These are phyloP conservation scores for Thozetella sp. DNA, from an alignment of 495 filamentous ascomycete genomes.

Conservation along the genomic window DNA sequence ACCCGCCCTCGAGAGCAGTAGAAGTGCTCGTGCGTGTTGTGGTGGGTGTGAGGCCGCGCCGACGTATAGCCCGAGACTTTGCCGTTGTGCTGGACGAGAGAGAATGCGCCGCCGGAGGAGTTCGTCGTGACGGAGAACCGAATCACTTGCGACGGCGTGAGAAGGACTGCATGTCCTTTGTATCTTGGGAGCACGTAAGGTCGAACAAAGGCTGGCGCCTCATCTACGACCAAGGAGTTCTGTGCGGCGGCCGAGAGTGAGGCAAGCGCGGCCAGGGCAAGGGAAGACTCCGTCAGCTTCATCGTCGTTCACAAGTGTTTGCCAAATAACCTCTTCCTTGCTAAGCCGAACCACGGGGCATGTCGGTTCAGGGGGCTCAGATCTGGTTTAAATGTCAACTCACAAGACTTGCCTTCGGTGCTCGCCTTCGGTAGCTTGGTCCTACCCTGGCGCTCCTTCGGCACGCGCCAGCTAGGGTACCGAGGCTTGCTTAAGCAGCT, in stretches of 20 bases:
- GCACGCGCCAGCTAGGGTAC: too few species aligned
- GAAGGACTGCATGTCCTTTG: background rate
- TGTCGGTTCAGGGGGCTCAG: background rate
- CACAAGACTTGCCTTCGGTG: too few species aligned
- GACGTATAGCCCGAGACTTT: background rate
- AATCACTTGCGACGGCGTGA: background rate
- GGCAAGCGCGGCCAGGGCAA: background rate
- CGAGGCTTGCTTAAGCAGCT: too few species aligned
- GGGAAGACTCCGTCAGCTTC: background rate
- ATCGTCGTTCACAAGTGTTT: background rate
- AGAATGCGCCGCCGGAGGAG: background rate
- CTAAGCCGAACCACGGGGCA: background rate
- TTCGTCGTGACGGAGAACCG: slow-evolving; percentile 1
- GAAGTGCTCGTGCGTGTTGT: background rate
- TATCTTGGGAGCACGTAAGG: background rate
- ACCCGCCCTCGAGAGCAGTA: background rate
- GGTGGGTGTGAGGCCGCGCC: background rate
- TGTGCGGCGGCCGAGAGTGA: background rate
- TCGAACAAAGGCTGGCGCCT: background rate
- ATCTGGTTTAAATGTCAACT: too few species aligned
- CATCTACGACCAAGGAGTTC: background rate
- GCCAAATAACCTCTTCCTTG: background rate
- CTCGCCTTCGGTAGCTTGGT: too few species aligned
- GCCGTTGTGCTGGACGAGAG: background rate
- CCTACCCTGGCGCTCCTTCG: too few species aligned